Evolutionary conservation across 345 rosid species (phyloP), one percentile per base, ranked within the genome.

Genomic region (Populus pruinosa): DNA sequence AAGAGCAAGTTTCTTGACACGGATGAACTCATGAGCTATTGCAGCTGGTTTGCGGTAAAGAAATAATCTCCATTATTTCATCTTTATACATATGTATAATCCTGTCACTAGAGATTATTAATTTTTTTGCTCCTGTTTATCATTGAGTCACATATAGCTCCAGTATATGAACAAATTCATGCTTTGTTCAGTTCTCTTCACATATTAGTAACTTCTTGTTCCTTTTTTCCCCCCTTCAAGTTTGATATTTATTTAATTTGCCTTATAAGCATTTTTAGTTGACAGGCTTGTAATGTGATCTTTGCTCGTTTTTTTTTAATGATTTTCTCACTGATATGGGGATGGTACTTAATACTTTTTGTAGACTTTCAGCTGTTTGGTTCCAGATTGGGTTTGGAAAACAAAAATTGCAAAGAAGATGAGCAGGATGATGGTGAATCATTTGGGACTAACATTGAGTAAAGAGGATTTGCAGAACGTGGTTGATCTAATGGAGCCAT

Each of bases 401-500:
- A 89, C 87, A 72, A 87, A 84, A 83, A 50, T 85, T 82, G 89
- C 56, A 63, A 93, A 83, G 89, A 81, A 75, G 76, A 80, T 87
- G 76, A 86, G 93, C 79, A 85, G 90, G 84, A 83, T 84, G 94
- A 91, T 94, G 77, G 98, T 92, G 86, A 86, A 90, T 87, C 97
- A 94, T 89, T 93, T 94, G 84, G 97, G 98, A 79, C 85, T 92
- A 74, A 87, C 86, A 76, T 63, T 92, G 86, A 91, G 89, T 33
- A 88, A 87, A 84, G 94, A 90, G 79, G 97, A 94, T 87, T 81
- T 94, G 78, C 91, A 87, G 89, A 90, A 82, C 79, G 98, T 92
- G 82, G 97, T 94, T 83, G 97, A 94, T 84, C 87, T 92, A 69
- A 94, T 94, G 97, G 98, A 94, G 85, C 97, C 98, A 72, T 94